These are phyloP conservation scores for Paramecium sonneborni DNA, from an alignment of 73 alveolate genomes.

Conservation along the genomic window DNA sequence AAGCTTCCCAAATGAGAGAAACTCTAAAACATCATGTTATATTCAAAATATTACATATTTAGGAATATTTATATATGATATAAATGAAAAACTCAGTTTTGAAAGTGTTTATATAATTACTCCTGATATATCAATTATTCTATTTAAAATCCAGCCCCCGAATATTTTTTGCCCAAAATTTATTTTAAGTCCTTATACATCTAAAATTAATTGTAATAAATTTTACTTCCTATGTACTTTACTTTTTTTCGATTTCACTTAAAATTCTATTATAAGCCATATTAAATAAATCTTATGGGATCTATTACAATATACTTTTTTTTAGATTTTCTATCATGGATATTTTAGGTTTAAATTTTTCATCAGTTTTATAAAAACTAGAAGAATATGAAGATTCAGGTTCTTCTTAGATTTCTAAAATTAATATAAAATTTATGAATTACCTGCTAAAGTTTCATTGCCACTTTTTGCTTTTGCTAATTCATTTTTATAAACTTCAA, in stretches of 20 bases:
- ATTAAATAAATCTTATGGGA: neutral
- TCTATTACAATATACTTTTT: neutral
- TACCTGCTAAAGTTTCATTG: neutral
- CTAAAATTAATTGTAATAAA: neutral
- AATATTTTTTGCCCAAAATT: constrained; percentile 13
- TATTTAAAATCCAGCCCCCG: constrained; percentile 13
- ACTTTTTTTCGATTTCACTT: neutral
- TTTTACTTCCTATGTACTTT: neutral
- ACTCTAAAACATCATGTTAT: no score
- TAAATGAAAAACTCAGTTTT: constrained; percentile 9
- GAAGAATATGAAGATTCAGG: neutral
- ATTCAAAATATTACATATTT: no score
- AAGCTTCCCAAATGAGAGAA: no score
- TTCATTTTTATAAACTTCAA: constrained; percentile 38
- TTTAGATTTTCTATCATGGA: neutral
- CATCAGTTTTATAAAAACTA: constrained; percentile 19
- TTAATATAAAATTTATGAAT: neutral
- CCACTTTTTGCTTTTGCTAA: neutral
- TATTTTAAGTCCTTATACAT: neutral
- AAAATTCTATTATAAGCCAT: neutral
- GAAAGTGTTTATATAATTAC: neutral
- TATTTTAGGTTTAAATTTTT: neutral
- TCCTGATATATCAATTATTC: constrained; percentile 19
- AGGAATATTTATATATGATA: neutral
- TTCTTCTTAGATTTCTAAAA: constrained; percentile 28